Evolutionary conservation across 768 basidiomycete genomes (phyloP).

Genomic region (Tephrocybe sp.): DNA sequence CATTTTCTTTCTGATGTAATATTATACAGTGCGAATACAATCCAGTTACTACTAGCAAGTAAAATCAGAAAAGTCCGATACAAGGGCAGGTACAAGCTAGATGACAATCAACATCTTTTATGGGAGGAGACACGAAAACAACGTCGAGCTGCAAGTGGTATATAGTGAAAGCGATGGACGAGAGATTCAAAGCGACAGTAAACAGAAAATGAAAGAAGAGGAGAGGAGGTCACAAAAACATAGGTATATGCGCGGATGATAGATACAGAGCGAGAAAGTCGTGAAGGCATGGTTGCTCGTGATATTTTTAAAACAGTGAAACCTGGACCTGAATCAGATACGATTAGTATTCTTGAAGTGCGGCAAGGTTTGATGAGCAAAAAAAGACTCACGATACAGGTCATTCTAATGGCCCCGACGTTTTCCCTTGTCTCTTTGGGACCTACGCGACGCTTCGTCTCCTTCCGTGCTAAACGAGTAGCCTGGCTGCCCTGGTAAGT

Average conservation of each 20-base stretch:
- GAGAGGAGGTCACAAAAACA: not conserved
- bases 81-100: not conserved
- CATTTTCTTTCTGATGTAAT: conserved; percentile 1
- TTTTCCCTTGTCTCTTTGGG: conserved; percentile 2
- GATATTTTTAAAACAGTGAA: too few species aligned
- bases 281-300: not conserved
- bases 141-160: not conserved
- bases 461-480: conserved; percentile 1
- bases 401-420: not conserved
- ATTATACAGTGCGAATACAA: not conserved
- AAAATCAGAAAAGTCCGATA: not conserved
- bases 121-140: not conserved
- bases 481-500: not conserved
- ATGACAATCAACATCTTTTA: not conserved
- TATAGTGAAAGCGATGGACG: not conserved
- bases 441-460: conserved; percentile 4
- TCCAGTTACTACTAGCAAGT: not conserved
- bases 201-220: not conserved
- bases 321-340: too few species aligned
- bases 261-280: not conserved
- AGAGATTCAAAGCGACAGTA: not conserved
- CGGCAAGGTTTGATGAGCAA: not conserved
- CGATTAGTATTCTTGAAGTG: not conserved
- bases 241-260: not conserved
- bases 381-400: not conserved